Conservation (phyloP, 1,284 basidiomycete species). For the Papiliotrema nemorosa region DNA sequence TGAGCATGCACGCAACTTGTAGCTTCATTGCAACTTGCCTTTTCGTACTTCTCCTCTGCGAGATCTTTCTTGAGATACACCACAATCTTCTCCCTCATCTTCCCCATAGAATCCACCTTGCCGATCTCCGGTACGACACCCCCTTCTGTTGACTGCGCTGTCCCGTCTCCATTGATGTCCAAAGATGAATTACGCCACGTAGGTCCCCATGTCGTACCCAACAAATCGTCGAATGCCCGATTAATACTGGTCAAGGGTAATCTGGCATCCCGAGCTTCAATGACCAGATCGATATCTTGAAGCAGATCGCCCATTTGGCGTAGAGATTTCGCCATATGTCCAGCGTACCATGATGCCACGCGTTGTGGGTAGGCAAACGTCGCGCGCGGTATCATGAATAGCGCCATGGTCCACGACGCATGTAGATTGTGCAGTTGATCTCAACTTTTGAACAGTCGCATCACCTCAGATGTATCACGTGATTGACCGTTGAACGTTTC, state of each 20-base stretch:
- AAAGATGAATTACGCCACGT: not conserved
- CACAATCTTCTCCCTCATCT: conserved; percentile 69
- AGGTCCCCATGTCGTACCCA: conserved; percentile 12
- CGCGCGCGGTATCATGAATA: conserved; percentile 25
- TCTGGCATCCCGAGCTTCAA: conserved; percentile 90
- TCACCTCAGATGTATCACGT: no score
- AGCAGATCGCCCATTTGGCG: conserved; percentile 72
- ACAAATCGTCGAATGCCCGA: conserved; percentile 68
- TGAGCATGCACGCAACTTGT: not conserved
- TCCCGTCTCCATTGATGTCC: conserved; percentile 22
- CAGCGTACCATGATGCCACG: conserved; percentile 92
- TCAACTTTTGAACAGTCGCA: no score
- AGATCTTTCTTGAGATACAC: conserved; percentile 93
- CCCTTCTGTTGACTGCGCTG: conserved; percentile 49
- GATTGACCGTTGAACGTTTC: no score
- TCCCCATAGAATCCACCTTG: conserved; percentile 19
- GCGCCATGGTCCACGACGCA: not conserved
- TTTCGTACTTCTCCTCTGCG: conserved; percentile 76
- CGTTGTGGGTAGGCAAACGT: conserved; percentile 50
- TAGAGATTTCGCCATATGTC: conserved; percentile 91
- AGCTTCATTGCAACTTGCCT: conserved; percentile 55
- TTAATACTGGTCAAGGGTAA: conserved; percentile 94
- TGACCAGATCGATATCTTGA: conserved; percentile 79
- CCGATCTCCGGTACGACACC: conserved; percentile 4
- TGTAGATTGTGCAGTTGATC: not conserved